Conservation (phyloP, 1,139 yeast genomes). For the Fermentozyma sake region DNA sequence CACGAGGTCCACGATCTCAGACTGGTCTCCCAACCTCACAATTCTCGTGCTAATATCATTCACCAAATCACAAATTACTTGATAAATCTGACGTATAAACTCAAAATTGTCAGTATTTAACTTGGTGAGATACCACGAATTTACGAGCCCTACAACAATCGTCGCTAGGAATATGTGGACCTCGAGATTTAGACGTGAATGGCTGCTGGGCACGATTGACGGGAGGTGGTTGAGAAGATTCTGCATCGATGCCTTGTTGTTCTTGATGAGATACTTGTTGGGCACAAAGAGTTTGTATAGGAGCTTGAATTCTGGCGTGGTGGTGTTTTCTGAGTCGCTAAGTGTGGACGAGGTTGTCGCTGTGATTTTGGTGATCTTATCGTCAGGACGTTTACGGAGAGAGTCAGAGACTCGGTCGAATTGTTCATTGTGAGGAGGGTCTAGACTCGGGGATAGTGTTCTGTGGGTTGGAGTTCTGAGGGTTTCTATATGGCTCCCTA, state of each 20-base stretch:
- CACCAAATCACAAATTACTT: constrained; percentile 26
- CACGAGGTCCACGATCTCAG: constrained; percentile 12
- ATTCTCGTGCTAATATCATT: constrained; percentile 20
- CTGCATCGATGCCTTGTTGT: constrained; percentile 22
- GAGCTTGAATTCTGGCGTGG: constrained; percentile 31
- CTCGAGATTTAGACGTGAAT: constrained; percentile 25
- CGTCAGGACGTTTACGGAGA: too few relatives aligned
- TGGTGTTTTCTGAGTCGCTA: constrained; percentile 5
- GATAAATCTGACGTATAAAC: constrained; percentile 29
- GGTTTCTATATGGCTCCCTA: too few relatives aligned
- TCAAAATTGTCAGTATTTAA: constrained; percentile 37
- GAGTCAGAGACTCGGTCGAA: too few relatives aligned
- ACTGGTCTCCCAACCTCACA: constrained; percentile 10
- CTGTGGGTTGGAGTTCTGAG: too few relatives aligned
- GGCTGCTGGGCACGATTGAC: constrained; percentile 9
- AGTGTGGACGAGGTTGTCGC: too few relatives aligned
- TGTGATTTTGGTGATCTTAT: too few relatives aligned
- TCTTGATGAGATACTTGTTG: constrained; percentile 22
- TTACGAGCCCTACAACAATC: constrained; percentile 30
- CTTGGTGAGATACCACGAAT: constrained; percentile 38
- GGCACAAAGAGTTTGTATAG: constrained; percentile 34
- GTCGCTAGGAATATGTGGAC: constrained; percentile 35
- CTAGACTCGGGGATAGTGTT: too few relatives aligned
- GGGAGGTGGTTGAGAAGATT: constrained; percentile 29
- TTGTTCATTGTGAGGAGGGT: too few relatives aligned